These are phyloP conservation scores for Eucalyptus regnans DNA, from an alignment of 345 rosid genomes.

Conservation along the genomic window DNA sequence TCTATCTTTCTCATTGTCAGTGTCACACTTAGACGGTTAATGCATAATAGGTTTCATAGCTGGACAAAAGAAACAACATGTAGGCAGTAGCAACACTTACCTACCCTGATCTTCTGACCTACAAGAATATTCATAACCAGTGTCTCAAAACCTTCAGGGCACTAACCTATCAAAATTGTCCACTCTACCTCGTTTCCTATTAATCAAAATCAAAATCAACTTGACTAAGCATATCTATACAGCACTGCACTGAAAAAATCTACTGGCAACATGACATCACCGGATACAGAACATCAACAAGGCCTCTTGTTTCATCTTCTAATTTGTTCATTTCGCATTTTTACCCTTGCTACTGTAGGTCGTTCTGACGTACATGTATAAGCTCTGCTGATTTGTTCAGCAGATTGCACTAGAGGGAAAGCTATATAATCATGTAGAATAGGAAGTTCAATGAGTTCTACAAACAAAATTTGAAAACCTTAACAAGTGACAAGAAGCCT, in stretches of 20 bases:
- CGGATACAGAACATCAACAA: not conserved
- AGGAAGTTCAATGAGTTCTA: not conserved
- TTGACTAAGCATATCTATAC: not conserved
- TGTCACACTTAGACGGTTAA: not conserved
- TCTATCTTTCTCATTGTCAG: not conserved
- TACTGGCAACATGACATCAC: not conserved
- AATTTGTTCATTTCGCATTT: not conserved
- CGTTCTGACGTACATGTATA: not conserved
- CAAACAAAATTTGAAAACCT: not conserved
- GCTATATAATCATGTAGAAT: not conserved
- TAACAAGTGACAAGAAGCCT: not conserved
- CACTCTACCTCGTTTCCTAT: not conserved
- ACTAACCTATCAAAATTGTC: not conserved
- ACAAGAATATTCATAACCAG: not conserved
- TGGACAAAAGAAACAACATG: not conserved
- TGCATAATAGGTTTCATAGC: not conserved
- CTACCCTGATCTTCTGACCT: not conserved
- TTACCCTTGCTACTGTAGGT: not conserved
- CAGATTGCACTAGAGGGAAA: not conserved
- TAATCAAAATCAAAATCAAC: not conserved
- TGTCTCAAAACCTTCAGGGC: not conserved
- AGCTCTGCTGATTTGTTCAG: not conserved
- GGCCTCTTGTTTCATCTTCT: not conserved
- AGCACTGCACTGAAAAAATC: not conserved
- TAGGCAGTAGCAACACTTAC: not conserved